Evolutionary conservation across 78 protist genomes (phyloP), one percentile per base, ranked within the genome.

Genomic region (Dictyostelium discoideum): DNA sequence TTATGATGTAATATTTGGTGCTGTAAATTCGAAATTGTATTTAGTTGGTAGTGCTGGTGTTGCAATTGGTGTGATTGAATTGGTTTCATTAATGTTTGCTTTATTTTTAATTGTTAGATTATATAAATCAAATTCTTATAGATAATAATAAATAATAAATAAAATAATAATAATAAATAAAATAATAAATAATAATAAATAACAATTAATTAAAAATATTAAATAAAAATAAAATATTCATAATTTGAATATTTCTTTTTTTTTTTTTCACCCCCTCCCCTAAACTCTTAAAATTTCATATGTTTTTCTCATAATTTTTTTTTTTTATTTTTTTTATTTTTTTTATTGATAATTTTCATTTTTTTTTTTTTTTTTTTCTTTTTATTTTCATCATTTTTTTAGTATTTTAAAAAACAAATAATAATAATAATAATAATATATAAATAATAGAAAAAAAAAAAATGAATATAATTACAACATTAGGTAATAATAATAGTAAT

Each of bases 21-120:
- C 81, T 16, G 72, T 88, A 6, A 16, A 29, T 46, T 24, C 73
- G 26, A 77, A 89, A 37, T 81, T 89, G 32, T 69, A 82, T 32
- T 5, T 80, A 9, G 84, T 86, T 46, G 94, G 94, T 82, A 80
- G 73, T 82, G 84, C 88, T 72, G 94, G 85, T 82, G 80, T 89
- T 6, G 60, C 93, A 46, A 82, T 89, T 48, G 94, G 94, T 89
- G 63, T 89, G 46, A 89, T 89, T 54, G 94, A 89, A 69, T 89
- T 89, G 22, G 76, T 89, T 29, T 60, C 84, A 5, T 69, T 89
- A 82, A 50, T 89, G 63, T 89, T 89, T 79, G 94, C 94, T 7
- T 72, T 89, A 20, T 89, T 89, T 87, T 89, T 89, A 63, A 89
- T 89, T 10, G 26, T 89, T 77, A 80, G 94, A 72, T 57, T 89